These are phyloP conservation scores for Passalora sequoiae DNA, from an alignment of 2,329 filamentous ascomycete genomes.

Conservation along the genomic window DNA sequence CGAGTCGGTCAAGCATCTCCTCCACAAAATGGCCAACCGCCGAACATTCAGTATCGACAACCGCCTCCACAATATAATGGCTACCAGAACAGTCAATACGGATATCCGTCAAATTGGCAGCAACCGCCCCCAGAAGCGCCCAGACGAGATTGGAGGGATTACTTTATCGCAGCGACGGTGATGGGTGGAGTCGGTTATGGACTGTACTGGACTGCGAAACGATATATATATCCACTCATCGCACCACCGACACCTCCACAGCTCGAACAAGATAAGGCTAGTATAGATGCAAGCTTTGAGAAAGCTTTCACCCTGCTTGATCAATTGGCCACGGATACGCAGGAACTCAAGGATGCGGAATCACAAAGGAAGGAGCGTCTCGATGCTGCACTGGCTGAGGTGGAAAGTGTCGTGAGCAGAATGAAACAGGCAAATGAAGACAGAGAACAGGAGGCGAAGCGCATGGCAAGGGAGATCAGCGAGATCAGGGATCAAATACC, in stretches of 20 bases:
- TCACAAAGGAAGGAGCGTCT: constrained; percentile 75
- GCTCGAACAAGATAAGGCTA: constrained; percentile 87
- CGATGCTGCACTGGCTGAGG: constrained; percentile 73
- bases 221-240: constrained; percentile 86
- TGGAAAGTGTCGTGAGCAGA: constrained; percentile 75
- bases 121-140: constrained; percentile 58
- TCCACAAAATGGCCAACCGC: constrained; percentile 42
- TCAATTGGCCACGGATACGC: constrained; percentile 85
- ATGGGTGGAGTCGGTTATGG: constrained; percentile 86
- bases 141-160: constrained; percentile 91
- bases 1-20: constrained; percentile 59
- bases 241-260: constrained; percentile 90
- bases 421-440: constrained; percentile 75
- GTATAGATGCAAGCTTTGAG: constrained; percentile 88
- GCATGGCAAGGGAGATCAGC: constrained; percentile 80
- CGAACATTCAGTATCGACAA: constrained; percentile 37
- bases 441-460: constrained; percentile 80
- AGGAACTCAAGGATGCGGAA: constrained; percentile 80
- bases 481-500: constrained; percentile 79
- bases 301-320: constrained; percentile 87
- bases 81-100: constrained; percentile 34
- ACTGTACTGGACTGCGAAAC: constrained; percentile 81
- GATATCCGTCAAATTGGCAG: constrained; percentile 45
- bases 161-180: constrained; percentile 99
- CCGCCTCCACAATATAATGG: constrained; percentile 31